Percentiles rank a stretch among this genome's conserved stretches.
Evolutionary conservation across 2,329 filamentous ascomycete genomes (phyloP).

Genomic region (Shiraia bambusicola): DNA sequence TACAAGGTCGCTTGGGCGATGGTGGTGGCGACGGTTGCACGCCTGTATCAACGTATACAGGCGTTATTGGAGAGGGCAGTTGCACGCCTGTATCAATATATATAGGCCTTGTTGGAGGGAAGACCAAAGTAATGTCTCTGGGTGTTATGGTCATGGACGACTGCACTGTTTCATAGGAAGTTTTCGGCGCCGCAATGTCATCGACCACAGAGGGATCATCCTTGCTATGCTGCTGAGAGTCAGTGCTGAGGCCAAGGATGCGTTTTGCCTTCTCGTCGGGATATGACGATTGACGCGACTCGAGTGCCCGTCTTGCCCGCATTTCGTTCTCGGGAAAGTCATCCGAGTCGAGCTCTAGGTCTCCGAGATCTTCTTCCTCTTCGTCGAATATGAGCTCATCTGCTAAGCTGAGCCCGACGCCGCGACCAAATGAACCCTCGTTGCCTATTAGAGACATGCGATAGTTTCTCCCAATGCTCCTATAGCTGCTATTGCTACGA

Average conservation of each 20-base stretch:
- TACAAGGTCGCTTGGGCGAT: constrained; percentile 59
- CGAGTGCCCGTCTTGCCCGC: constrained; percentile 41
- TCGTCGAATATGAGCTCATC: constrained; percentile 89
- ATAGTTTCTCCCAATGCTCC: constrained; percentile 58
- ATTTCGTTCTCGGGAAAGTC: constrained; percentile 52
- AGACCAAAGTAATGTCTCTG: constrained; percentile 33
- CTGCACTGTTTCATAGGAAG: constrained; percentile 21
- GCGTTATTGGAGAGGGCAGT: constrained; percentile 79
- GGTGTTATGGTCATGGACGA: constrained; percentile 28
- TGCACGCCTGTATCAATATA: constrained; percentile 80
- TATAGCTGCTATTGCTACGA: constrained; percentile 54
- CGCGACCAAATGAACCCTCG: constrained; percentile 56
- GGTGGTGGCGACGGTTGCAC: constrained; percentile 82
- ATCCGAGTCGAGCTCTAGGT: constrained; percentile 66
- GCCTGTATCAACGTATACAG: constrained; percentile 72
- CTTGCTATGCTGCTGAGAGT: constrained; percentile 26
- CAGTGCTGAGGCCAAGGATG: constrained; percentile 45
- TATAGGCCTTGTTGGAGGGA: constrained; percentile 41
- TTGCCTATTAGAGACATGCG: constrained; percentile 69
- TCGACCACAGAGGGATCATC: constrained; percentile 21
- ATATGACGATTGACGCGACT: constrained; percentile 46
- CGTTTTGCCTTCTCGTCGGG: constrained; percentile 51
- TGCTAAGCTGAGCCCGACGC: constrained; percentile 74
- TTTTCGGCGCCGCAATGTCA: constrained; percentile 29
- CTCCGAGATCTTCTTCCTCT: constrained; percentile 61